These are phyloP conservation scores for Psidium guajava DNA, from an alignment of 345 rosid genomes.

Conservation along the genomic window DNA sequence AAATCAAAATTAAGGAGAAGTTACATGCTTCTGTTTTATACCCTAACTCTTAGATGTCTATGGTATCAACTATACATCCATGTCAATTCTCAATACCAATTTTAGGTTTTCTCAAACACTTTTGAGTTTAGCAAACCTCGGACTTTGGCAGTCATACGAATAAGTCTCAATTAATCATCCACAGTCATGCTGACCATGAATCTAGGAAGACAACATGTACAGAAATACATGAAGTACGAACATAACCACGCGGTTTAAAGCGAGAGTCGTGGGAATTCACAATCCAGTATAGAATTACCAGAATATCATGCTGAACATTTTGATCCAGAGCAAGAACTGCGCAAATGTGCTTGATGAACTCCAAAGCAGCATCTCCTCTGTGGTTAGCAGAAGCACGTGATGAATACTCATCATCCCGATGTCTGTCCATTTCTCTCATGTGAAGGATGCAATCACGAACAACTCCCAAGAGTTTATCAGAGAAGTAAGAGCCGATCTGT, in stretches of 20 bases:
- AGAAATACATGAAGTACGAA: not conserved
- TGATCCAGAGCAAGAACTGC: constrained; percentile 84
- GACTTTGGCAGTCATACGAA: not conserved
- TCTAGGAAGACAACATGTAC: not conserved
- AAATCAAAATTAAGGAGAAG: not conserved
- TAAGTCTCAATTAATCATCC: not conserved
- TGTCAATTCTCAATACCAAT: not conserved
- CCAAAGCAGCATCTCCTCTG: constrained; percentile 56
- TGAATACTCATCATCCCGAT: constrained; percentile 15
- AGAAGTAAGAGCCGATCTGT: constrained; percentile 65
- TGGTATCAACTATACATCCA: not conserved
- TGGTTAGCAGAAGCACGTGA: constrained; percentile 9
- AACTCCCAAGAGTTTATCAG: constrained; percentile 55
- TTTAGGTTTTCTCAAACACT: not conserved
- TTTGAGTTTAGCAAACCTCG: not conserved
- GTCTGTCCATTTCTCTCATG: constrained; percentile 33
- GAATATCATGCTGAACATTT: constrained; percentile 71
- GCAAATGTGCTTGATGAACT: constrained; percentile 69
- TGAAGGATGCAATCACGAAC: constrained; percentile 51
- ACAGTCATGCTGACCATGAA: not conserved
- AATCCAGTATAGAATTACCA: constrained; percentile 28
- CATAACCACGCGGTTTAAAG: not conserved
- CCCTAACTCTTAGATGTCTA: not conserved
- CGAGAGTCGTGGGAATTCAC: not conserved
- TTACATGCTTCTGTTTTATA: not conserved